Percentiles rank a stretch among this genome's conserved stretches.
Evolutionary conservation across 192 early-diverging fungal species (phyloP).

Genomic region (Haplosporangium gracile): DNA sequence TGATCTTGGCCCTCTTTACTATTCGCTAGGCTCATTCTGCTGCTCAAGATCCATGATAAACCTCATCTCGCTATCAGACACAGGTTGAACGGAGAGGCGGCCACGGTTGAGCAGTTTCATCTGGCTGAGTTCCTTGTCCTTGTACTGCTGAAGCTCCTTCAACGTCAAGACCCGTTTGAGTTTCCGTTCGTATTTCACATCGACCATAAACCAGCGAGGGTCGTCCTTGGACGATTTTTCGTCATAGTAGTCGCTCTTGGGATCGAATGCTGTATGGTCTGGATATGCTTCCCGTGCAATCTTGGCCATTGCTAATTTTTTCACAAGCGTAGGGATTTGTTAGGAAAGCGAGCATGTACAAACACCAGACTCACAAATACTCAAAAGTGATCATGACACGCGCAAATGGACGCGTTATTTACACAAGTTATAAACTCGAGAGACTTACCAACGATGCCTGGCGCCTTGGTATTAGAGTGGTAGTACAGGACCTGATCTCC

Average conservation of each 20-base stretch:
- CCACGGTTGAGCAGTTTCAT: slow-evolving; percentile 82
- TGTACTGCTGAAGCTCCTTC: slow-evolving; percentile 74
- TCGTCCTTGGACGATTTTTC: slow-evolving; percentile 72
- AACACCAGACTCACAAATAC: no score
- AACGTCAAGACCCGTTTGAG: slow-evolving; percentile 73
- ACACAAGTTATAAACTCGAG: background rate
- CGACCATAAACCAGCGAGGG: slow-evolving; percentile 91
- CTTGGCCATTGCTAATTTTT: slow-evolving; percentile 33
- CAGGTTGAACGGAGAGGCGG: slow-evolving; percentile 84
- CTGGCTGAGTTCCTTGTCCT: slow-evolving; percentile 59
- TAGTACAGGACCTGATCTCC: slow-evolving; percentile 85
- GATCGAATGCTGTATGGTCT: slow-evolving; percentile 83
- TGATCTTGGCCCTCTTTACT: background rate
- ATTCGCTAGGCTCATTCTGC: slow-evolving; percentile 8
- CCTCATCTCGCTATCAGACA: slow-evolving; percentile 70
- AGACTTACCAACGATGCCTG: slow-evolving; percentile 82
- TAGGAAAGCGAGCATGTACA: no score
- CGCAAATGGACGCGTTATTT: background rate
- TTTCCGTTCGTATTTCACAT: slow-evolving; percentile 81
- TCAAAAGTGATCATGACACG: no score
- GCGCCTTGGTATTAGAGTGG: slow-evolving; percentile 87
- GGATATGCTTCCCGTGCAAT: slow-evolving; percentile 78
- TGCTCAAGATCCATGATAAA: slow-evolving; percentile 72
- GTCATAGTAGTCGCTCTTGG: slow-evolving; percentile 83
- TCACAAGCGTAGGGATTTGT: background rate